Evolutionary conservation across 345 rosid genomes (phyloP), one percentile per base, ranked within the genome.

Genomic region (Salix exigua): DNA sequence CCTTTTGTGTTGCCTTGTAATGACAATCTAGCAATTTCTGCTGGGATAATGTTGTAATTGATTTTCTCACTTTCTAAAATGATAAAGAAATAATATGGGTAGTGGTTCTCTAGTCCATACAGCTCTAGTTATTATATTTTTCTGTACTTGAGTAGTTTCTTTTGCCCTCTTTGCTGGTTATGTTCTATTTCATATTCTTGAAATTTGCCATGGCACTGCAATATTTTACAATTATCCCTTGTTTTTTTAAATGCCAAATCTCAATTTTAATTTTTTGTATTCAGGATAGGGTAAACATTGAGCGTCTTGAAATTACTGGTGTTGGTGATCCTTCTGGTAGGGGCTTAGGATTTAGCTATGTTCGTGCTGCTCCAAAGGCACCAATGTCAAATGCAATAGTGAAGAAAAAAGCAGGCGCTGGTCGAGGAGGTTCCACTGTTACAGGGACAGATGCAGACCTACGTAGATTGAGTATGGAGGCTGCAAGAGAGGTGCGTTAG

Each of bases 371-470:
- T 85, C 94, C 95, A 64, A 96, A 96, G 85, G 92, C 96, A 79
- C 91, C 98, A 53, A 69, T 91, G 88, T 87, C 94, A 31, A 93
- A 88, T 71, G 90, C 97, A 77, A 77, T 86, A 82, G 73, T 82
- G 68, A 96, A 91, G 84, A 96, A 91, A 86, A 96, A 96, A 75
- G 88, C 93, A 77, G 96, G 94, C 66, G 92, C 92, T 55, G 81
- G 84, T 83, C 91, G 95, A 73, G 97, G 96, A 79, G 95, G 92
- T 79, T 83, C 99, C 76, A 90, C 92, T 50, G 97, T 96, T 44
- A 93, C 99, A 72, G 98, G 99, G 67, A 93, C 99, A 70, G 99
- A 96, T 92, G 98, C 99, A 77, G 99, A 96, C 83, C 91, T 96
- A 73, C 99, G 98, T 66, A 89, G 99, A 84, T 82, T 96, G 84